These are phyloP conservation scores for Picochlorum sp. DNA, from an alignment of 139 green algal genomes.

Conservation along the genomic window DNA sequence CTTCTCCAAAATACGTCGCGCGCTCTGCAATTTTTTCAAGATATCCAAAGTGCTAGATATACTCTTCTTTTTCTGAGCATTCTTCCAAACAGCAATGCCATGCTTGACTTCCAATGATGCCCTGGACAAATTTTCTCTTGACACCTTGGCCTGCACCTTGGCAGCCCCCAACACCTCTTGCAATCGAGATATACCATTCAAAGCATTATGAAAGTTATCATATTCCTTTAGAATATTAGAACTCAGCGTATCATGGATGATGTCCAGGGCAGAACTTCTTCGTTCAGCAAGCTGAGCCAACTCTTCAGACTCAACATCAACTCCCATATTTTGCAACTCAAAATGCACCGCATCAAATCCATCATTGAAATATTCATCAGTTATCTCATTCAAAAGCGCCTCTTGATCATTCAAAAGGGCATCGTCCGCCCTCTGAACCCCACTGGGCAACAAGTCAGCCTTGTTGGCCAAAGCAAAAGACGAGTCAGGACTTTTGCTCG, in stretches of 20 bases:
- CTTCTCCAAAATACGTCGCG: slow-evolving; percentile 17
- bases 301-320: slow-evolving; percentile 17
- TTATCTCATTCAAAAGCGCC: background rate
- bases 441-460: background rate
- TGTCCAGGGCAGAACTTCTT: slow-evolving; percentile 32
- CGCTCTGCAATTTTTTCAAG: slow-evolving; percentile 21
- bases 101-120: slow-evolving; percentile 15
- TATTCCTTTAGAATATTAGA: slow-evolving; percentile 41
- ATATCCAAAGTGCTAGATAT: slow-evolving; percentile 27
- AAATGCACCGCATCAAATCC: background rate
- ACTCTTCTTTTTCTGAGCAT: slow-evolving; percentile 27
- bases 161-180: slow-evolving; percentile 15
- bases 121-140: slow-evolving; percentile 21
- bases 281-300: slow-evolving; percentile 38
- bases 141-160: slow-evolving; percentile 15
- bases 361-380: background rate
- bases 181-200: slow-evolving; percentile 24
- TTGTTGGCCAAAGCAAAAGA: background rate
- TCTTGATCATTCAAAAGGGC: background rate
- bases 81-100: slow-evolving; percentile 21
- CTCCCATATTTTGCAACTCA: background rate
- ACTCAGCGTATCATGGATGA: slow-evolving; percentile 37
- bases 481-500: background rate
- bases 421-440: background rate
- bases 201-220: slow-evolving; percentile 28